A percentile compares a stretch with the other conserved stretches of the same genome.
phyloP scores from a whole-genome alignment of 2,329 filamentous ascomycete genomes.

The Diaporthe caulivora region DNA sequence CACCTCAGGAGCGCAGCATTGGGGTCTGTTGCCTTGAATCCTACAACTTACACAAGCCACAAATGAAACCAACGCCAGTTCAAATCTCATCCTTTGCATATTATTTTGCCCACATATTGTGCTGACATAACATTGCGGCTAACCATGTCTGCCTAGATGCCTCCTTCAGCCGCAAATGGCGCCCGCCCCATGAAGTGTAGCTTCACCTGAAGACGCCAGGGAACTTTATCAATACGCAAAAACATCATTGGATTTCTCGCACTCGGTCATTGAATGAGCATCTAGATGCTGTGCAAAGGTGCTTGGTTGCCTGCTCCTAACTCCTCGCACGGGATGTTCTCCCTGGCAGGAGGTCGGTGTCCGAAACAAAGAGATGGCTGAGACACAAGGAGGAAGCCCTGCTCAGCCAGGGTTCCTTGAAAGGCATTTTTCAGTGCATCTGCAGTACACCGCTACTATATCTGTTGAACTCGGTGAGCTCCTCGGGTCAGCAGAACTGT shows the following conservation, averaged over 20 bases:
- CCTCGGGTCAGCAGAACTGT: not conserved
- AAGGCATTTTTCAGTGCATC: too few species aligned
- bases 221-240: not conserved
- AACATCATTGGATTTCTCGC: not conserved
- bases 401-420: not conserved
- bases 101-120: not conserved
- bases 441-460: not conserved
- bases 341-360: not conserved
- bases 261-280: not conserved
- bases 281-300: not conserved
- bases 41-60: not conserved
- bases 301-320: not conserved
- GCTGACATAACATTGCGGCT: not conserved
- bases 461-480: not conserved
- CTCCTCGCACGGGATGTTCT: too few species aligned
- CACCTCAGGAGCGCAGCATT: not conserved
- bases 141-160: not conserved
- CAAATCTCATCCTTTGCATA: not conserved
- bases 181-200: too few species aligned
- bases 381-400: not conserved
- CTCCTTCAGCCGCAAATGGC: not conserved
- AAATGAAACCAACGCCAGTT: not conserved
- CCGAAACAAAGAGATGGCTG: not conserved
- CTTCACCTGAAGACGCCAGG: not conserved
- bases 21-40: slow-evolving; percentile 8